Conservation (phyloP, 2,329 filamentous ascomycete species). For the Phaeosphaeria sp. region DNA sequence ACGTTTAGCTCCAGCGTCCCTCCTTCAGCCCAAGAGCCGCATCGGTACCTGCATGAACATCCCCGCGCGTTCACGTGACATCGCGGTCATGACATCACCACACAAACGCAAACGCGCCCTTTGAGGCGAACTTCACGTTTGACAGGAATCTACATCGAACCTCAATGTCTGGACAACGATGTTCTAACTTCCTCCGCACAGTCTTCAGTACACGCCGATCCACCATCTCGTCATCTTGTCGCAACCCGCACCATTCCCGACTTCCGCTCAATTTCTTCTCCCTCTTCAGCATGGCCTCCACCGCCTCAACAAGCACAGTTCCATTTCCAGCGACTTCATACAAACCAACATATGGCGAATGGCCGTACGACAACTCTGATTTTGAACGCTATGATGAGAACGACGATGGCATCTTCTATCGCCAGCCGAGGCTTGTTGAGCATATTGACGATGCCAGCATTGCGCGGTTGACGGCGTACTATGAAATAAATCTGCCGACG, state of each 20-base stretch:
- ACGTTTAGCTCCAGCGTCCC: no score
- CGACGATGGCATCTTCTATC: constrained; percentile 49
- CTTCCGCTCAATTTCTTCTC: constrained; percentile 23
- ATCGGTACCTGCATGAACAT: neutral
- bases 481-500: constrained; percentile 51
- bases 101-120: constrained; percentile 8
- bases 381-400: constrained; percentile 49
- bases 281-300: constrained; percentile 6
- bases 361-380: constrained; percentile 35
- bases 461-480: constrained; percentile 53
- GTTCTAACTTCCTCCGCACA: neutral
- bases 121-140: neutral
- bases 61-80: constrained; percentile 17
- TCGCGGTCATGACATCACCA: constrained; percentile 31
- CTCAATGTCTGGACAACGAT: constrained; percentile 13
- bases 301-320: neutral
- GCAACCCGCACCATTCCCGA: neutral
- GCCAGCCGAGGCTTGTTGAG: constrained; percentile 57
- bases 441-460: constrained; percentile 62
- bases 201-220: neutral
- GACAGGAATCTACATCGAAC: neutral
- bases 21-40: no score
- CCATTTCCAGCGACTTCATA: constrained; percentile 20
- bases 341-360: constrained; percentile 23
- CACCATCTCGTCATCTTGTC: constrained; percentile 11